Percentiles rank a stretch among this genome's conserved stretches.
Conservation (phyloP, 306 rosid species). For the Mimosa pudica region DNA sequence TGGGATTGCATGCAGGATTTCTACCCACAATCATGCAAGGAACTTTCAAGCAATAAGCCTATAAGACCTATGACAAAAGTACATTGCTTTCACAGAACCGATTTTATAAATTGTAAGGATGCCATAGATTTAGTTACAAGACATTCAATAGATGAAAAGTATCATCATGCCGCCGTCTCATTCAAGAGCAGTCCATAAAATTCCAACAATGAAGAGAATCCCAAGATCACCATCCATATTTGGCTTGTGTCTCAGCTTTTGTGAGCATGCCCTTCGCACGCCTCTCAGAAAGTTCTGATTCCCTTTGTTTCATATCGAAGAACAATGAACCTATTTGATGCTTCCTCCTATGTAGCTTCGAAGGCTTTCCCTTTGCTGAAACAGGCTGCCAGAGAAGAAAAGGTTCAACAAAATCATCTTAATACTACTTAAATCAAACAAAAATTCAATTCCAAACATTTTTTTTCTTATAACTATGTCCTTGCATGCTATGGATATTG, state of each 20-base stretch:
- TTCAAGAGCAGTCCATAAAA: conserved; percentile 22
- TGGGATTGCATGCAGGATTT: too few relatives aligned
- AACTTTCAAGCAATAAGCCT: too few relatives aligned
- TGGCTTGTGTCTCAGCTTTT: conserved; percentile 95
- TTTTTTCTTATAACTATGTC: not conserved
- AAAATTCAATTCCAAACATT: not conserved
- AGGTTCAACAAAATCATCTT: not conserved
- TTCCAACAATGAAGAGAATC: conserved; percentile 1
- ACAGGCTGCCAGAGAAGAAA: conserved; percentile 58
- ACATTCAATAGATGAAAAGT: not conserved
- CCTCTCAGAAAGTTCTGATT: conserved; percentile 76
- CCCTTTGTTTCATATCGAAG: conserved; percentile 92
- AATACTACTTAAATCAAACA: not conserved
- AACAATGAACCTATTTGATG: conserved; percentile 86
- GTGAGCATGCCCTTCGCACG: conserved; percentile 89
- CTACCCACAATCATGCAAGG: too few relatives aligned
- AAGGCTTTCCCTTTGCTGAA: conserved; percentile 77
- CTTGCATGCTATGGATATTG: not conserved
- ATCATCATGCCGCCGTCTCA: not conserved
- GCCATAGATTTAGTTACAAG: not conserved
- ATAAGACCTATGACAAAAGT: not conserved
- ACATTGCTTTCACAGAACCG: not conserved
- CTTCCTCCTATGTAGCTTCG: conserved; percentile 93
- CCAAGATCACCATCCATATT: conserved; percentile 87
- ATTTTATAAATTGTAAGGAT: not conserved